Conservation (phyloP, 2,329 filamentous ascomycete genomes). For the Botrytis galanthina region DNA sequence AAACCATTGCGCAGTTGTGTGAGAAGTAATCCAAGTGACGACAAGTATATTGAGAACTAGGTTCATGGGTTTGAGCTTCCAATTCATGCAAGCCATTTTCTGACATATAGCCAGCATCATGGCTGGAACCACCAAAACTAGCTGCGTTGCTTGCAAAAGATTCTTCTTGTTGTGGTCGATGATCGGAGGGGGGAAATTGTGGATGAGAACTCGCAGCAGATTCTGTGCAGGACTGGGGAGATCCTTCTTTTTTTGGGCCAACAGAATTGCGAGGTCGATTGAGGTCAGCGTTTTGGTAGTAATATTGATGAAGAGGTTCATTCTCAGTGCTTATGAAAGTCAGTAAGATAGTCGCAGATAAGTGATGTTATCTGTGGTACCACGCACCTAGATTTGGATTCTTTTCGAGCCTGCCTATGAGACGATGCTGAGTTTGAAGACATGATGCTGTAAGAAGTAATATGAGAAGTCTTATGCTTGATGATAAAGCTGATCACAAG, state of each 20-base stretch:
- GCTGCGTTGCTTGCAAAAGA: background rate
- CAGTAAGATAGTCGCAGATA: background rate
- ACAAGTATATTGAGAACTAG: background rate
- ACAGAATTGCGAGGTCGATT: background rate
- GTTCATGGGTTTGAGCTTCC: background rate
- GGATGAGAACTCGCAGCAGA: background rate
- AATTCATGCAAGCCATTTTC: background rate
- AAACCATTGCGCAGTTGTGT: background rate
- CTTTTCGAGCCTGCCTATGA: background rate
- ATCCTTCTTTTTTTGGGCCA: background rate
- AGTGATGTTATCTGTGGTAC: background rate
- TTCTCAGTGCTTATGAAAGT: conserved; percentile 1
- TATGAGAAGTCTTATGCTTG: background rate
- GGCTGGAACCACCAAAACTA: background rate
- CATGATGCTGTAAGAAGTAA: conserved; percentile 5
- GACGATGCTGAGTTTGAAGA: background rate
- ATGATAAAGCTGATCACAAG: background rate
- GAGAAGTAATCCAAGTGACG: background rate
- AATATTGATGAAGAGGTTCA: background rate
- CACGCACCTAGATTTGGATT: conserved; percentile 3
- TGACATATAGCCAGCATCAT: background rate
- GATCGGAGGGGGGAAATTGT: background rate
- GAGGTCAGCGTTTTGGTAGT: background rate
- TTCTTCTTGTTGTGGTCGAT: background rate
- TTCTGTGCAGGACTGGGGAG: background rate